Conservation (phyloP, 768 basidiomycete species). For the Tricholoma sp. region DNA sequence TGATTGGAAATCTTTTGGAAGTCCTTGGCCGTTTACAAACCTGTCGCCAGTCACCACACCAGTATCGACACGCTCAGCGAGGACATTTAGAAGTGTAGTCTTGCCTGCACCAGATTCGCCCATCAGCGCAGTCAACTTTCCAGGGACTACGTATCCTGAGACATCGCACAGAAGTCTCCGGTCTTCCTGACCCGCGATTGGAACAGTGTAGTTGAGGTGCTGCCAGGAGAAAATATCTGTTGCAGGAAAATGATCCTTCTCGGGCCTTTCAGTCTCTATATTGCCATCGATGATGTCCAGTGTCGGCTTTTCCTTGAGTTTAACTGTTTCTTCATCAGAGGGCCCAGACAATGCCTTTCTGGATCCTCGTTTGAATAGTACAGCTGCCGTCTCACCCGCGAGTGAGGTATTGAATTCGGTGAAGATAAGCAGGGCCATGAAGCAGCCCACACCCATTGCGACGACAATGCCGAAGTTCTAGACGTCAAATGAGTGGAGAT, state of each 20-base stretch:
- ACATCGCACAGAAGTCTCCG: slow-evolving; percentile 62
- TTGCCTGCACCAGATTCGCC: slow-evolving; percentile 49
- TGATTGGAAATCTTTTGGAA: too few relatives aligned
- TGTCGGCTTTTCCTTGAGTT: slow-evolving; percentile 27
- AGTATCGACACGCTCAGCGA: slow-evolving; percentile 46
- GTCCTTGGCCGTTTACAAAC: too few relatives aligned
- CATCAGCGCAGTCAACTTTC: too few relatives aligned
- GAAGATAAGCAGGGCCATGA: slow-evolving; percentile 50
- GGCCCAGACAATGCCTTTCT: slow-evolving; percentile 15
- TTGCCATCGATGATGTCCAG: neutral
- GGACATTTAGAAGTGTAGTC: slow-evolving; percentile 57
- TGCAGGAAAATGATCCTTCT: slow-evolving; percentile 36
- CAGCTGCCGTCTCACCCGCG: slow-evolving; percentile 33
- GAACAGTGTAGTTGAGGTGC: slow-evolving; percentile 61
- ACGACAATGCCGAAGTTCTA: slow-evolving; percentile 67
- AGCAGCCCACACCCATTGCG: slow-evolving; percentile 57
- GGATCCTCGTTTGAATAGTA: slow-evolving; percentile 61
- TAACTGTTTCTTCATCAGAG: slow-evolving; percentile 27
- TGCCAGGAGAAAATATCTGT: slow-evolving; percentile 80
- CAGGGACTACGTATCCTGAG: slow-evolving; percentile 77
- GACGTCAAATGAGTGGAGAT: neutral
- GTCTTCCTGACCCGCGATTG: slow-evolving; percentile 36
- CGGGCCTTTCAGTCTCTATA: slow-evolving; percentile 18
- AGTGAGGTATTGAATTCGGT: slow-evolving; percentile 48
- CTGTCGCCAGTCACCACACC: too few relatives aligned